Evolutionary conservation across 2,329 filamentous ascomycete genomes (phyloP).

Genomic region (Stachybotrys chlorohalonatus): DNA sequence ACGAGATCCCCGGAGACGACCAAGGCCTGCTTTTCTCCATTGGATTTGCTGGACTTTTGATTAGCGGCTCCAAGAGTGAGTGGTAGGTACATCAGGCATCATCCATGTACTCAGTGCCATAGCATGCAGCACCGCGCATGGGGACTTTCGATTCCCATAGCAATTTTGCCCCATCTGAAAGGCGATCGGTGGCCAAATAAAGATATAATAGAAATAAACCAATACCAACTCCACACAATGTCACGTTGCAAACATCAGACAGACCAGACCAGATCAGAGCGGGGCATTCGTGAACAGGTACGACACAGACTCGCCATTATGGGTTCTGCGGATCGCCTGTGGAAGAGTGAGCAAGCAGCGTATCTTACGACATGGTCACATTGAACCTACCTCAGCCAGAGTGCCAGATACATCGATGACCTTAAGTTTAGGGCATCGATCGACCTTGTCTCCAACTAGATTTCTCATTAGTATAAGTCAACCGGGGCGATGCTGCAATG

Average conservation of each 20-base stretch:
- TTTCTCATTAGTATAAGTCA: constrained; percentile 3
- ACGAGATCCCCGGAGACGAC: too few species aligned
- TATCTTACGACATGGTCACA: background rate
- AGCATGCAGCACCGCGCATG: background rate
- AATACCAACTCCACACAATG: background rate
- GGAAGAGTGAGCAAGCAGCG: constrained; percentile 4
- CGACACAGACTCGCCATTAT: constrained; percentile 56
- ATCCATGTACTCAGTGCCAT: background rate
- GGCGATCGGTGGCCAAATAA: background rate
- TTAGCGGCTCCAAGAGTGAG: background rate
- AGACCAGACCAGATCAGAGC: constrained; percentile 18
- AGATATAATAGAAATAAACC: background rate
- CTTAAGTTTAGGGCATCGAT: constrained; percentile 68
- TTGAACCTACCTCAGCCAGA: constrained; percentile 44
- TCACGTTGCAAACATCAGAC: background rate
- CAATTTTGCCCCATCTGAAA: background rate
- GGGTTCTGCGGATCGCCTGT: constrained; percentile 58
- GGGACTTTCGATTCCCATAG: background rate
- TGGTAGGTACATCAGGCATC: background rate
- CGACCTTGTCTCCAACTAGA: constrained; percentile 64
- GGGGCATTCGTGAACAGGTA: constrained; percentile 62
- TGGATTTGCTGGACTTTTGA: background rate
- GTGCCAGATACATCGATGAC: constrained; percentile 90
- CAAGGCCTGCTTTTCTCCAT: background rate
- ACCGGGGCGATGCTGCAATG: background rate